Conservation (phyloP, 1,139 yeast genomes). For the Candida sojae region DNA sequence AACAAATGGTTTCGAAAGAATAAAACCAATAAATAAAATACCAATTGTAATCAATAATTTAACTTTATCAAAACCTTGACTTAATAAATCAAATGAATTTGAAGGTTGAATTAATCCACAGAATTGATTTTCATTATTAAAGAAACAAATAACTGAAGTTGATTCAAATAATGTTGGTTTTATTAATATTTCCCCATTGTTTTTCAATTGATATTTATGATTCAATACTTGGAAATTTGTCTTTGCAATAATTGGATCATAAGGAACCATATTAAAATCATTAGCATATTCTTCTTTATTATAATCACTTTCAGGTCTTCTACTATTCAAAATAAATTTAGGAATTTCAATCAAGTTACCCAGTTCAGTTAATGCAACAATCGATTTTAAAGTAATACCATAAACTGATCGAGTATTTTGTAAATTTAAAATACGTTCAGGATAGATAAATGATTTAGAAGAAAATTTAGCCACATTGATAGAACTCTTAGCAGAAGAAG, state of each 20-base stretch:
- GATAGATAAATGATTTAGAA: slow-evolving; percentile 61
- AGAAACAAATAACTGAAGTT: slow-evolving; percentile 69
- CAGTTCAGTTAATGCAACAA: slow-evolving; percentile 56
- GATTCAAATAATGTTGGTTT: slow-evolving; percentile 78
- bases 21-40: slow-evolving; percentile 45
- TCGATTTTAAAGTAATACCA: slow-evolving; percentile 74
- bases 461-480: slow-evolving; percentile 30
- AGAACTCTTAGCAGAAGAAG: slow-evolving; percentile 23
- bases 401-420: slow-evolving; percentile 63
- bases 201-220: slow-evolving; percentile 33
- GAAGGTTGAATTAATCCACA: slow-evolving; percentile 83
- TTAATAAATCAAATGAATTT: slow-evolving; percentile 76
- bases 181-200: slow-evolving; percentile 38
- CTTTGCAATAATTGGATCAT: slow-evolving; percentile 61
- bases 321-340: slow-evolving; percentile 59
- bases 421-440: slow-evolving; percentile 54
- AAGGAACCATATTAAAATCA: slow-evolving; percentile 65
- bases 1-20: slow-evolving; percentile 61
- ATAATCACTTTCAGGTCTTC: slow-evolving; percentile 59
- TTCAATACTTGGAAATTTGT: slow-evolving; percentile 44
- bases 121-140: slow-evolving; percentile 66
- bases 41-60: slow-evolving; percentile 65
- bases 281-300: slow-evolving; percentile 52
- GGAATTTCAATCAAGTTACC: slow-evolving; percentile 77
- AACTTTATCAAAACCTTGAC: slow-evolving; percentile 63